Conservation (phyloP, 2,329 filamentous ascomycete genomes). For the Cadophora luteo-olivacea region DNA sequence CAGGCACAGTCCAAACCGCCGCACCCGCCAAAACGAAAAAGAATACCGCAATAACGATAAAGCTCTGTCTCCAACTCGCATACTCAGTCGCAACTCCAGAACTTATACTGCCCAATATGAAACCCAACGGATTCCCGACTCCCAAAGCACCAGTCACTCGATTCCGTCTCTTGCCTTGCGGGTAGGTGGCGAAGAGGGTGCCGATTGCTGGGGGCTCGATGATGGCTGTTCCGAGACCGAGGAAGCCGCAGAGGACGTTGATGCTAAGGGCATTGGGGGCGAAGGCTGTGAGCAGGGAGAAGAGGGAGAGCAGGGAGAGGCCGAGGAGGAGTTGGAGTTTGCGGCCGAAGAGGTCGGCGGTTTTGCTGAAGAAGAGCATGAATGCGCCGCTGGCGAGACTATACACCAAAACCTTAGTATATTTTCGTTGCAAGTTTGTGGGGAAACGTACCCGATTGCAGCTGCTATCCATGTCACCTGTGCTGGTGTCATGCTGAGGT, state of each 20-base stretch:
- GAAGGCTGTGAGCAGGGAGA: constrained; percentile 65
- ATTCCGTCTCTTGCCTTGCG: constrained; percentile 65
- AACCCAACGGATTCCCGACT: constrained; percentile 50
- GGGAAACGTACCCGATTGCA: constrained; percentile 55
- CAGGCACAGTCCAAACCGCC: constrained; percentile 67
- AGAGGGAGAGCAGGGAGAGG: constrained; percentile 63
- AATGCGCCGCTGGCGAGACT: constrained; percentile 68
- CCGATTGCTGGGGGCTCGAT: constrained; percentile 70
- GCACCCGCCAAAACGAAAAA: constrained; percentile 65
- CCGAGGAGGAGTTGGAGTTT: constrained; percentile 65
- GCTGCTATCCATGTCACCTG: constrained; percentile 73
- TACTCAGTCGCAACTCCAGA: constrained; percentile 66
- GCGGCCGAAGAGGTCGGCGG: constrained; percentile 71
- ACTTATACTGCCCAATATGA: constrained; percentile 58
- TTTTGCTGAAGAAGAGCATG: constrained; percentile 68
- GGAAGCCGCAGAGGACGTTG: constrained; percentile 66
- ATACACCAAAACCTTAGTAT: background rate
- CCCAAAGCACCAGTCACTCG: constrained; percentile 67
- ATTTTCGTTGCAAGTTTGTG: background rate
- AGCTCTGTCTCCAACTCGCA: constrained; percentile 68
- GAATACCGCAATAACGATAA: constrained; percentile 67
- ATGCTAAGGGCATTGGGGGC: constrained; percentile 62
- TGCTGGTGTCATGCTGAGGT: constrained; percentile 61
- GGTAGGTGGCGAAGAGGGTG: constrained; percentile 68
- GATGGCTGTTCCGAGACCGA: constrained; percentile 69